These are phyloP conservation scores for Cyberlindnera suaveolens DNA, from an alignment of 805 yeast species.

Conservation along the genomic window DNA sequence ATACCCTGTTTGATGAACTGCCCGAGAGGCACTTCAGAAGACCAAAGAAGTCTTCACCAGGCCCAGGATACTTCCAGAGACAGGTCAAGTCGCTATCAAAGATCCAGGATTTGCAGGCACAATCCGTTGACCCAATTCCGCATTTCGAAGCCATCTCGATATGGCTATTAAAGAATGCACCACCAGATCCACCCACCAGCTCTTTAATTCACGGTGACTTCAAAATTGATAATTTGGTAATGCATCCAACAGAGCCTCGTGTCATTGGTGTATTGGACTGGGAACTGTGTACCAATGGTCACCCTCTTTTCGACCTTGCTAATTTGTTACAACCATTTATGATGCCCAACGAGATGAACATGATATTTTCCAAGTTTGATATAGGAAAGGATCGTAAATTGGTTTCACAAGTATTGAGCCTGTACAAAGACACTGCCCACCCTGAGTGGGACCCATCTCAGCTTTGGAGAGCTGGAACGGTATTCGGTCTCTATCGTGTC, in stretches of 20 bases:
- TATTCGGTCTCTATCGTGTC: slow-evolving; percentile 48
- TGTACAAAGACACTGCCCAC: slow-evolving; percentile 10
- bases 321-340: slow-evolving; percentile 51
- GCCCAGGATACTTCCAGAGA: slow-evolving; percentile 42
- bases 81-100: slow-evolving; percentile 42
- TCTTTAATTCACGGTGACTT: slow-evolving; percentile 57
- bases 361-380: slow-evolving; percentile 21
- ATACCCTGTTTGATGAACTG: slow-evolving; percentile 33
- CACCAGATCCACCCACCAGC: slow-evolving; percentile 34
- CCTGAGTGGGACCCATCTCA: slow-evolving; percentile 24
- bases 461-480: slow-evolving; percentile 46
- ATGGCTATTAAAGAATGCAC: slow-evolving; percentile 39
- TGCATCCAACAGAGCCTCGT: slow-evolving; percentile 43
- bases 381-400: slow-evolving; percentile 10
- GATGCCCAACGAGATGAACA: slow-evolving; percentile 35
- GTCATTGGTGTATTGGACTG: slow-evolving; percentile 57
- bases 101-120: slow-evolving; percentile 35
- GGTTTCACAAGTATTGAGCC: slow-evolving; percentile 13
- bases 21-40: slow-evolving; percentile 37
- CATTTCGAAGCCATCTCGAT: slow-evolving; percentile 34
- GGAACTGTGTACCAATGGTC: slow-evolving; percentile 62
- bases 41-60: slow-evolving; percentile 12
- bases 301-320: slow-evolving; percentile 56
- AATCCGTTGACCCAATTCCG: slow-evolving; percentile 41
- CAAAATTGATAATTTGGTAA: slow-evolving; percentile 58